Base-by-base conservation (phyloP, 805 yeast genomes). In the Cyberlindnera xishuangbannaensis region DNA sequence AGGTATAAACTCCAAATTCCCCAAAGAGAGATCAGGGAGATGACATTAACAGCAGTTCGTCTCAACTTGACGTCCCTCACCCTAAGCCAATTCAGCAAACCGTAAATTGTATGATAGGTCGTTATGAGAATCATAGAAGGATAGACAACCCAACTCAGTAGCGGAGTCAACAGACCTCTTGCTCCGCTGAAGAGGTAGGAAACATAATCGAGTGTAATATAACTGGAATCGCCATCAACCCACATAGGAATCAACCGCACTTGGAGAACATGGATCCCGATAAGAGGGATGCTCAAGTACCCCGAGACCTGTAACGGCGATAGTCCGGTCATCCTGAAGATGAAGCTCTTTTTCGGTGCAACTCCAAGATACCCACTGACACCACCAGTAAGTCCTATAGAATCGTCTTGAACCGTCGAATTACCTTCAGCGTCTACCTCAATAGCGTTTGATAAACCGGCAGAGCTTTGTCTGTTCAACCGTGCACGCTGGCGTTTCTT, bases 241-340 rank as follows among this genome's bases (percentile, higher is more conserved):
- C 47, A 13, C n/a, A 62, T 18, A 0, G 90, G 87, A 0, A 61
- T 59, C 4, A 65, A 30, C 33, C 85, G 61, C 42, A 69, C 62
- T 27, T 68, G 65, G 10, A 56, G 37, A 13, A 61, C 60, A 48
- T 83, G 92, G 26, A 56, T 65, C 1, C 43, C 30, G 1, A 76
- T 36, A 7, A 73, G 44, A 0, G 71, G 67, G 0, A 70, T 34
- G 23, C 78, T 57, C 4, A 73, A 27, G 47, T 73, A 75, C 0
- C 92, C 92, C 4, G 80, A 62, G 33, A 78, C 66, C 15, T 73
- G 63, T 15, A 76, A 53, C 3, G 86, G 85, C 2, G 82, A 58
- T 5, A 71, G 40, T 0, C 80, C 79, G 9, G 71, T 48, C 24
- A 45, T 48, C 30, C 62, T 55, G 13, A 65, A 63, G 5, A 70